Percentiles rank a stretch among this genome's conserved stretches.
Conservation (phyloP, 2,329 filamentous ascomycete genomes). For the Onygenales sp. region DNA sequence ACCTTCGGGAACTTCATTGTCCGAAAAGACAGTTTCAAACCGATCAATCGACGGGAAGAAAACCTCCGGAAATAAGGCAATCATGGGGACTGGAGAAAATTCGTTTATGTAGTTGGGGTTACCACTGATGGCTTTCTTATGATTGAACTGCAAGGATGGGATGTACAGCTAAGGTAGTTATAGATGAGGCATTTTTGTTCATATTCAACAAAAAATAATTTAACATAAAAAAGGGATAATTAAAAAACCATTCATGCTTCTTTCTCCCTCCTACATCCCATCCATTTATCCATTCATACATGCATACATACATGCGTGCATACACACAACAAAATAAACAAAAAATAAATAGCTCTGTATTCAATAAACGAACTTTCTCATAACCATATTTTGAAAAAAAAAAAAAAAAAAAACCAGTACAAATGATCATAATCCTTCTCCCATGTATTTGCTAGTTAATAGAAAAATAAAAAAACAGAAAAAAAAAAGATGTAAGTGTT, state of each 20-base stretch:
- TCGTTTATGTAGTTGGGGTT: no score
- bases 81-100: background rate
- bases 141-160: no score
- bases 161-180: no score
- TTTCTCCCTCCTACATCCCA: background rate
- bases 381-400: background rate
- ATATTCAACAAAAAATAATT: background rate
- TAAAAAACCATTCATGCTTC: background rate
- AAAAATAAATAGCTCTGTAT: background rate
- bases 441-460: background rate
- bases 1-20: constrained; percentile 29
- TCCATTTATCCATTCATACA: background rate
- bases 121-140: no score
- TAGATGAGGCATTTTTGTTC: background rate
- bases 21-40: constrained; percentile 37
- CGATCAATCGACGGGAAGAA: constrained; percentile 34
- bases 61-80: constrained; percentile 33
- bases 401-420: background rate
- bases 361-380: background rate
- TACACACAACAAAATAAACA: constrained; percentile 1
- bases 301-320: constrained; percentile 1
- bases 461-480: background rate
- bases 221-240: background rate
- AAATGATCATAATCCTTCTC: background rate
- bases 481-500: background rate